Evolutionary conservation across 176 grass and related monocot species (phyloP).

Genomic region (Bothriochloa decipiens): DNA sequence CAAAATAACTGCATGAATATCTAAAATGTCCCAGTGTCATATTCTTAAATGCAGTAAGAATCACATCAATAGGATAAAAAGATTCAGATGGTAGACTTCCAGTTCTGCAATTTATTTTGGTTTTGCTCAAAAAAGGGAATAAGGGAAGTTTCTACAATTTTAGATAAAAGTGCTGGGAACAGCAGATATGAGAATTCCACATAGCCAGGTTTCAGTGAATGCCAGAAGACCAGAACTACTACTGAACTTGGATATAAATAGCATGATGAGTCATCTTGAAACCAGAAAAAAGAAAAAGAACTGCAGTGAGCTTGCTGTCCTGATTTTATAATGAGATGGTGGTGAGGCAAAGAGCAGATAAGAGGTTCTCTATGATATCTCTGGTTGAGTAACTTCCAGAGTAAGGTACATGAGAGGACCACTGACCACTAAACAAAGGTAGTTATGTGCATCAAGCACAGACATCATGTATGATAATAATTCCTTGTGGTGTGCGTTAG

Average conservation of each 20-base stretch:
- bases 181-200: not conserved
- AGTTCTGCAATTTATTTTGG: conserved; percentile 10
- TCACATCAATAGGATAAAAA: not conserved
- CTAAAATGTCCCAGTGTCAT: not conserved
- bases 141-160: not conserved
- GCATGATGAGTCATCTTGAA: conserved; percentile 19
- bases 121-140: not conserved
- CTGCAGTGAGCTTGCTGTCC: conserved; percentile 10
- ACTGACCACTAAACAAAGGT: not conserved
- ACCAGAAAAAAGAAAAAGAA: not conserved
- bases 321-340: not conserved
- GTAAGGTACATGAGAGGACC: conserved; percentile 7
- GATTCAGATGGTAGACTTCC: not conserved
- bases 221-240: not conserved
- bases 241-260: not conserved
- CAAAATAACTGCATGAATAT: conserved; percentile 2
- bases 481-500: not conserved
- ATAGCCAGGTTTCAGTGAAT: not conserved
- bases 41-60: conserved; percentile 10
- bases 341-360: not conserved
- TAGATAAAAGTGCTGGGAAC: not conserved
- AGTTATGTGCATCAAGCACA: conserved; percentile 33
- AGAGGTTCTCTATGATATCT: conserved; percentile 14
- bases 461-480: not conserved
- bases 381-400: not conserved